These are phyloP conservation scores for Paecilomyces sp. DNA, from an alignment of 2,329 filamentous ascomycete genomes.

Conservation along the genomic window DNA sequence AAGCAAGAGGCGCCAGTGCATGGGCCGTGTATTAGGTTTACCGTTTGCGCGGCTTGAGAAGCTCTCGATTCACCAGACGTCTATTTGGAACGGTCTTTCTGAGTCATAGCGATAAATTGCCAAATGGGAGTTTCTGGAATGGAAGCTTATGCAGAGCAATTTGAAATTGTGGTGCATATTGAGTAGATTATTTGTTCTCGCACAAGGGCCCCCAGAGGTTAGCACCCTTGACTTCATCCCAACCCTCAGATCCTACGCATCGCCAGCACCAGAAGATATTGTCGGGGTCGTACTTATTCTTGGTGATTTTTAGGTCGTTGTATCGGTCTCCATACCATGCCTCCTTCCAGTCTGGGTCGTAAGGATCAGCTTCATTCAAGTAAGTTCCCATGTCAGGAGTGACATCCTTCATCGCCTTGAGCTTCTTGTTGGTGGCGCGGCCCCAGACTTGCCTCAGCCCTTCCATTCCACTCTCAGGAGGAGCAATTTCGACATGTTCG, in stretches of 20 bases:
- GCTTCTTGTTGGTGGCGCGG: constrained; percentile 28
- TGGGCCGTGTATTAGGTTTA: too few relatives aligned
- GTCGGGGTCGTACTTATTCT: constrained; percentile 23
- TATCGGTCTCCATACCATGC: constrained; percentile 35
- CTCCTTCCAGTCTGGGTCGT: constrained; percentile 32
- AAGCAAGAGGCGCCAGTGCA: too few relatives aligned
- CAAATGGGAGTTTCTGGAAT: too few relatives aligned
- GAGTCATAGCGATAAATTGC: too few relatives aligned
- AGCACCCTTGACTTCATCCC: too few relatives aligned
- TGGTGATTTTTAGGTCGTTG: constrained; percentile 18
- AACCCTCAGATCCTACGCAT: constrained; percentile 8
- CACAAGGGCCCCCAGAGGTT: too few relatives aligned
- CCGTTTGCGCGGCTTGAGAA: too few relatives aligned
- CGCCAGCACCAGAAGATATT: constrained; percentile 19
- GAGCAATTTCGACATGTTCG: constrained; percentile 1
- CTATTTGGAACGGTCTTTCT: too few relatives aligned
- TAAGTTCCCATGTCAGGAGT: constrained; percentile 24
- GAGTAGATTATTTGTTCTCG: too few relatives aligned
- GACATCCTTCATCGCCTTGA: not conserved
- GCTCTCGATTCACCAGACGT: too few relatives aligned
- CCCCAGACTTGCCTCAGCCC: constrained; percentile 25
- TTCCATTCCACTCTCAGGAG: constrained; percentile 5
- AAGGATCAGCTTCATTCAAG: constrained; percentile 32
- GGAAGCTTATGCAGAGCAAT: too few relatives aligned
- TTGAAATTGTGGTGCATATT: too few relatives aligned